Conservation (phyloP, 2,329 filamentous ascomycete genomes). For the Colletotrichum sp. region DNA sequence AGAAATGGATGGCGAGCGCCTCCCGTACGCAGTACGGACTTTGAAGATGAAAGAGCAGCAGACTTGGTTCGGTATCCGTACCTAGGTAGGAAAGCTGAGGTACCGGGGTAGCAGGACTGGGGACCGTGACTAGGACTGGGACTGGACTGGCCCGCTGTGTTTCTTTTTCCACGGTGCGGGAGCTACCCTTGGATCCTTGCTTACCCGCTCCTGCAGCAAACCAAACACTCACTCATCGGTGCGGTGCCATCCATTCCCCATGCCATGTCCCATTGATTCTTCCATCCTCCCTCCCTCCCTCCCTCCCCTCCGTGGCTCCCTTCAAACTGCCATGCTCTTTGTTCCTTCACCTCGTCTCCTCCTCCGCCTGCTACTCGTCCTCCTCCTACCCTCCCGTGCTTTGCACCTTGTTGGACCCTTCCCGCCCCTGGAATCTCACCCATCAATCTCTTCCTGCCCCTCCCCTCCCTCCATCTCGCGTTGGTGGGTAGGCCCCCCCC, state of each 20-base stretch:
- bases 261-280: not conserved
- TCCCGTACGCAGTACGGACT: not conserved
- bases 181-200: conserved; percentile 38
- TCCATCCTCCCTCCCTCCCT: not conserved
- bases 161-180: conserved; percentile 22
- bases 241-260: not conserved
- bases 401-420: not conserved
- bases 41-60: not conserved
- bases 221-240: conserved; percentile 7
- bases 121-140: not conserved
- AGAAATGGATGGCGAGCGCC: not conserved
- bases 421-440: not conserved
- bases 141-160: not conserved
- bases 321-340: not conserved
- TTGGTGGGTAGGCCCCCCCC: not conserved
- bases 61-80: not conserved
- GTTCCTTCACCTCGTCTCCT: not conserved
- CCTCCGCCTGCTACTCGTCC: not conserved
- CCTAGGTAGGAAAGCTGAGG: not conserved
- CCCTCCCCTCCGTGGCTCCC: not conserved
- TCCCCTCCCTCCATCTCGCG: conserved; percentile 14
- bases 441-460: not conserved
- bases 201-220: conserved; percentile 47
- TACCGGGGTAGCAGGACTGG: not conserved
- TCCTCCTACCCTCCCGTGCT: not conserved